Conservation (phyloP, 1,284 basidiomycete species). For the Golubevia sp. region DNA sequence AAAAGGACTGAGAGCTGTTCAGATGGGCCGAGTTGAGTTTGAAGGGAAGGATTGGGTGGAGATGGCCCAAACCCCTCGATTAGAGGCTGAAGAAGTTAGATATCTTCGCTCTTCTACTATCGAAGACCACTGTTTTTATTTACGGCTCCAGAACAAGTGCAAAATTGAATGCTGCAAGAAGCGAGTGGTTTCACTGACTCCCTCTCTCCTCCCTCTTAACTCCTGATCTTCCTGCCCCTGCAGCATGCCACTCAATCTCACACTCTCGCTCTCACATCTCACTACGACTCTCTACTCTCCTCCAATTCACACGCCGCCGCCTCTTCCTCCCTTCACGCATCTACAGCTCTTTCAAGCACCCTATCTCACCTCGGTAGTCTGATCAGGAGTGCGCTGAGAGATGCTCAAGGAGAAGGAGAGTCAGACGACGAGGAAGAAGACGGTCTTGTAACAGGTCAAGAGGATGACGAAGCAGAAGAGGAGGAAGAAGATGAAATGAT, state of each 20-base stretch:
- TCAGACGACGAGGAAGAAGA: slow-evolving; percentile 8
- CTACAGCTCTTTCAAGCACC: slow-evolving; percentile 31
- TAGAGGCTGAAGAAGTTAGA: too few relatives aligned
- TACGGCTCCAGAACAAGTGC: too few relatives aligned
- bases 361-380: slow-evolving; percentile 36
- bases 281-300: slow-evolving; percentile 83
- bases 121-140: background rate
- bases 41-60: too few relatives aligned
- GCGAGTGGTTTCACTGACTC: background rate
- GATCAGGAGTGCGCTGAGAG: slow-evolving; percentile 38
- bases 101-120: background rate
- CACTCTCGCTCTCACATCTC: slow-evolving; percentile 82
- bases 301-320: slow-evolving; percentile 35
- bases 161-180: background rate
- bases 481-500: slow-evolving; percentile 4
- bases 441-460: slow-evolving; percentile 10
- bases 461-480: slow-evolving; percentile 9
- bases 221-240: slow-evolving; percentile 1
- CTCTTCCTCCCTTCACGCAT: slow-evolving; percentile 25
- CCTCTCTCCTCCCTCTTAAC: background rate
- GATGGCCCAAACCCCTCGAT: too few relatives aligned
- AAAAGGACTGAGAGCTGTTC: too few relatives aligned
- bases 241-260: slow-evolving; percentile 90
- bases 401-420: slow-evolving; percentile 30
- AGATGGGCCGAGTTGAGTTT: too few relatives aligned